Percentiles rank a stretch among this genome's conserved stretches.
Evolutionary conservation across 1,284 basidiomycete species (phyloP).

Genomic region (Trichosporon sp.): DNA sequence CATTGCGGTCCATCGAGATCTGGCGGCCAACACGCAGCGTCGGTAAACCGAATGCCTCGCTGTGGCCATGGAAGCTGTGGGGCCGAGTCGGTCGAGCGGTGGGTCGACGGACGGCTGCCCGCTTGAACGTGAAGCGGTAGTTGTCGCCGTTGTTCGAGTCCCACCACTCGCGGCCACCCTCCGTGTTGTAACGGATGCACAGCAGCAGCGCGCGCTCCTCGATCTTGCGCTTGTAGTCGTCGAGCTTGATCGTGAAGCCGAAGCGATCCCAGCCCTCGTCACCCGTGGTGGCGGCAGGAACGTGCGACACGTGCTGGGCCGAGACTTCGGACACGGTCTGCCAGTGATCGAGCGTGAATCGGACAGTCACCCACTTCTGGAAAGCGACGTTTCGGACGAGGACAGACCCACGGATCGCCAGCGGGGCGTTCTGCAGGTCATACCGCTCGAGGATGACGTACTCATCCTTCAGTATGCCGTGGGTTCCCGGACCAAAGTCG

Average conservation of each 20-base stretch:
- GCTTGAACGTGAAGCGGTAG: slow-evolving; percentile 50
- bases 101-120: slow-evolving; percentile 20
- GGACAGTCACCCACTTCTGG: slow-evolving; percentile 53
- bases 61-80: slow-evolving; percentile 17
- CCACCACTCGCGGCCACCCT: slow-evolving; percentile 50
- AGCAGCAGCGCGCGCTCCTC: slow-evolving; percentile 61
- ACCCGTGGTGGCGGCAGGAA: slow-evolving; percentile 42
- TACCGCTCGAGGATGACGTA: slow-evolving; percentile 45
- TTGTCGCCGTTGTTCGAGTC: slow-evolving; percentile 50
- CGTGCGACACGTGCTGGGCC: slow-evolving; percentile 46
- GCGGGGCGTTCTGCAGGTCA: slow-evolving; percentile 31
- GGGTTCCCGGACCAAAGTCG: slow-evolving; percentile 43
- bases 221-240: slow-evolving; percentile 66
- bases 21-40: not conserved
- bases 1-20: not conserved
- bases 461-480: slow-evolving; percentile 33
- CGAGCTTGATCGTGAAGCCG: slow-evolving; percentile 59
- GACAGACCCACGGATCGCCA: slow-evolving; percentile 49
- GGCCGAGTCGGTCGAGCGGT: slow-evolving; percentile 8
- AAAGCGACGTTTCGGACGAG: slow-evolving; percentile 54
- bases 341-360: slow-evolving; percentile 56
- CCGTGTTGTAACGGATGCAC: slow-evolving; percentile 57
- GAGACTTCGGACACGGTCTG: slow-evolving; percentile 54
- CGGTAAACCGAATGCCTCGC: slow-evolving; percentile 23
- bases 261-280: slow-evolving; percentile 51